Conservation (phyloP, 2,329 filamentous ascomycete genomes). For the Ceratocystis destructans region DNA sequence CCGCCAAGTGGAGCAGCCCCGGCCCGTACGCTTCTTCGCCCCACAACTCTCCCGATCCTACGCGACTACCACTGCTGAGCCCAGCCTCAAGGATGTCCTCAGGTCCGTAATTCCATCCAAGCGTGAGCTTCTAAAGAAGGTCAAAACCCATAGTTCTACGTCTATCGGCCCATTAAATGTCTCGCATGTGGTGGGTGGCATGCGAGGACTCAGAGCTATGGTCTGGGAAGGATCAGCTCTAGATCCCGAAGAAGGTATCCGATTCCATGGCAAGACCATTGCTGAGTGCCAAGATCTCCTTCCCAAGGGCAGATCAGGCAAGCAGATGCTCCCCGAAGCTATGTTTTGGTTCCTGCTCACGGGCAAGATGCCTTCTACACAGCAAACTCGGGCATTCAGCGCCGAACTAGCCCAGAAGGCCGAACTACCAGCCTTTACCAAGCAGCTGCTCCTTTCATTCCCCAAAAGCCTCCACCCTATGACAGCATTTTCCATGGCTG, state of each 20-base stretch:
- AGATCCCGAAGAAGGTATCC: constrained; percentile 91
- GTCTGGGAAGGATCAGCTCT: constrained; percentile 97
- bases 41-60: constrained; percentile 40
- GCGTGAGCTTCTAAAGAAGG: constrained; percentile 81
- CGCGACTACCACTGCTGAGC: constrained; percentile 64
- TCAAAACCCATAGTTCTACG: constrained; percentile 73
- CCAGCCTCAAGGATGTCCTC: constrained; percentile 78
- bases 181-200: constrained; percentile 86
- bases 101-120: constrained; percentile 78
- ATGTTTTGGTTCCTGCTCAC: constrained; percentile 99
- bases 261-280: constrained; percentile 95
- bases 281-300: constrained; percentile 92
- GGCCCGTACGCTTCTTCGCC: constrained; percentile 20
- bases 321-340: constrained; percentile 94
- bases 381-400: constrained; percentile 70
- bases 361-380: constrained; percentile 71
- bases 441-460: constrained; percentile 79
- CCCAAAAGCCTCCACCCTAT: constrained; percentile 88
- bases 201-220: constrained; percentile 96
- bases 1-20: neutral
- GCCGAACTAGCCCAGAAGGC: constrained; percentile 78
- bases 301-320: constrained; percentile 81
- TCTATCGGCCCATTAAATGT: constrained; percentile 86
- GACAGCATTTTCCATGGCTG: constrained; percentile 93
- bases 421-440: constrained; percentile 66